Conservation (phyloP, 208 protist species). For the Leishmania tarentolae region DNA sequence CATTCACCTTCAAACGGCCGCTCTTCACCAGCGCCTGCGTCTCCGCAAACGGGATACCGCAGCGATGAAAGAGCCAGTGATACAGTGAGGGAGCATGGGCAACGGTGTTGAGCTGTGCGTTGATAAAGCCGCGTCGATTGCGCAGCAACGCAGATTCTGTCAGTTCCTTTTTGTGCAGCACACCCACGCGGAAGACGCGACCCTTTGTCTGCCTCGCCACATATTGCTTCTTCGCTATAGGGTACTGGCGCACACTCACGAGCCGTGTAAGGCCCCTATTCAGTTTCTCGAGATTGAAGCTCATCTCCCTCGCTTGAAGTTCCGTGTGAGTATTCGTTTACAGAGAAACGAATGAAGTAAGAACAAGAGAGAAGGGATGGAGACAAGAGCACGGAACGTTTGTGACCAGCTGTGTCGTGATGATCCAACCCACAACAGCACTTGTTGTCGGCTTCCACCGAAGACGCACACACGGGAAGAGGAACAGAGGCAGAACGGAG, state of each 20-base stretch:
- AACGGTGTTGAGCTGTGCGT: constrained; percentile 81
- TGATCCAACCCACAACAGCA: neutral
- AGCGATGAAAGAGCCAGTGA: constrained; percentile 90
- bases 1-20: constrained; percentile 62
- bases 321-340: neutral
- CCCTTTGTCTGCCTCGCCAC: constrained; percentile 56
- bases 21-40: constrained; percentile 44
- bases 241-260: constrained; percentile 62
- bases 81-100: constrained; percentile 86
- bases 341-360: neutral
- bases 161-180: constrained; percentile 74
- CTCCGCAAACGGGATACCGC: constrained; percentile 84
- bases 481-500: neutral
- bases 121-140: constrained; percentile 81
- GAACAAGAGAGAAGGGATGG: neutral
- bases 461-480: neutral
- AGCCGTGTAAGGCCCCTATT: constrained; percentile 75
- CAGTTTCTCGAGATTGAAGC: constrained; percentile 57
- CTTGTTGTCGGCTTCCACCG: neutral
- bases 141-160: constrained; percentile 55
- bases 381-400: neutral
- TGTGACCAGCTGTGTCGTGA: neutral
- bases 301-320: constrained; percentile 1
- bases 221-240: constrained; percentile 37
- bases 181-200: constrained; percentile 74